phyloP scores from a whole-genome alignment of 2,329 filamentous ascomycete species.

The Sarocladium strictum region DNA sequence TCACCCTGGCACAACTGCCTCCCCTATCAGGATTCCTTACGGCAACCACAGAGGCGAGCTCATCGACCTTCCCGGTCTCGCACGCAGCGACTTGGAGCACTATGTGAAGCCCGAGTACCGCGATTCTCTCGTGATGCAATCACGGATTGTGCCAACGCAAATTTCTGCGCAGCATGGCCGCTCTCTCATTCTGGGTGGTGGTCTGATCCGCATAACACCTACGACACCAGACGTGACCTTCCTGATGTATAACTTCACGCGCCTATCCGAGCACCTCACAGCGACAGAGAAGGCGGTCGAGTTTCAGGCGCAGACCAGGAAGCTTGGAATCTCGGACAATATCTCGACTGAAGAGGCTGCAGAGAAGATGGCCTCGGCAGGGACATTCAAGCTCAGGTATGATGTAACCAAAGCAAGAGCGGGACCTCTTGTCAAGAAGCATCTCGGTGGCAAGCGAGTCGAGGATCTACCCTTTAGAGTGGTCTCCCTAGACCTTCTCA shows the following conservation, averaged over 20 bases:
- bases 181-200: conserved; percentile 72
- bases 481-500: conserved; percentile 73
- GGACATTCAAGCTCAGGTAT: conserved; percentile 66
- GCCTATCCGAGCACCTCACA: conserved; percentile 70
- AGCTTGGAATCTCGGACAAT: conserved; percentile 51
- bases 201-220: conserved; percentile 83
- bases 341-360: conserved; percentile 56
- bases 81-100: conserved; percentile 64
- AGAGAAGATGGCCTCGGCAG: conserved; percentile 60
- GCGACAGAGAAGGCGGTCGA: conserved; percentile 71
- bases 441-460: conserved; percentile 56
- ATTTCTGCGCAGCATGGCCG: conserved; percentile 66
- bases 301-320: conserved; percentile 60
- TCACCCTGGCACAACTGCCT: conserved; percentile 88
- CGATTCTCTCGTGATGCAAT: conserved; percentile 67
- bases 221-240: conserved; percentile 54
- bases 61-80: conserved; percentile 84
- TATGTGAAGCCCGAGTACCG: conserved; percentile 62
- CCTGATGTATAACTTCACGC: conserved; percentile 81
- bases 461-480: conserved; percentile 74
- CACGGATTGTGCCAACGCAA: conserved; percentile 68
- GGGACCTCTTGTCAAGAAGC: conserved; percentile 62
- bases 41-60: conserved; percentile 82
- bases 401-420: conserved; percentile 79
- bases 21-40: conserved; percentile 88